Evolutionary conservation across 306 rosid species (phyloP), one percentile per base, ranked within the genome.

Genomic region (Castanea sativa): DNA sequence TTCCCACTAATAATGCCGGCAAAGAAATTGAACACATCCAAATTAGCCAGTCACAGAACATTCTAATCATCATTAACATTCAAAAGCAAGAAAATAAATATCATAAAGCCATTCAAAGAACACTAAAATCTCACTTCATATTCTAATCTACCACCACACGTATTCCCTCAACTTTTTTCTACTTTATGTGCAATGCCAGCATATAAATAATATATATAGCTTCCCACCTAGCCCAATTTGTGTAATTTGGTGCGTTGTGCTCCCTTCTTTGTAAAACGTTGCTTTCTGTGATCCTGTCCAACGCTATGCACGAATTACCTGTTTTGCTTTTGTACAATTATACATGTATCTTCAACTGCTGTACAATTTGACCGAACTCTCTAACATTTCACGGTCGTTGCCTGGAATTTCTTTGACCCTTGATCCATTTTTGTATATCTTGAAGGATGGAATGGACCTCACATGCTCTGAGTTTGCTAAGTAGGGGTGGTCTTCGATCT

Each of bases 371-470:
- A 95, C 91, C 38, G 93, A 89, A 79, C 82, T 91, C 71, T 95
- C 99, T 76, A 95, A 83, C 72, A 91, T 45, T 38, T 93, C 86
- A 51, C 85, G 89, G 78, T 81, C 78, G 69, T 80, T 89, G 69
- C 91, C 97, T 2, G 93, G 78, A 80, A 94, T 87, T 83, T 94
- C 99, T 76, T 86, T 88, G 56, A 92, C 97, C 78, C 90, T 87
- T 78, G 92, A 87, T 71, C 99, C 99, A 45, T 94, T 94, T 86
- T 90, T 94, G 86, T 94, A 94, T 83, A 94, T 94, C 84, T 86
- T 92, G 83, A 92, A 94, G n/a, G 91, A 86, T 38, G 99, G 99
- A 25, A 90, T 45, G 16, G 87, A 81, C 71, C 80, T 87, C 79
- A 94, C 95, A 13, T 85, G 87, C 89, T 92, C 99, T 79, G 89